Conservation (phyloP, 2,329 filamentous ascomycete genomes). For the Xylariaceae sp. region DNA sequence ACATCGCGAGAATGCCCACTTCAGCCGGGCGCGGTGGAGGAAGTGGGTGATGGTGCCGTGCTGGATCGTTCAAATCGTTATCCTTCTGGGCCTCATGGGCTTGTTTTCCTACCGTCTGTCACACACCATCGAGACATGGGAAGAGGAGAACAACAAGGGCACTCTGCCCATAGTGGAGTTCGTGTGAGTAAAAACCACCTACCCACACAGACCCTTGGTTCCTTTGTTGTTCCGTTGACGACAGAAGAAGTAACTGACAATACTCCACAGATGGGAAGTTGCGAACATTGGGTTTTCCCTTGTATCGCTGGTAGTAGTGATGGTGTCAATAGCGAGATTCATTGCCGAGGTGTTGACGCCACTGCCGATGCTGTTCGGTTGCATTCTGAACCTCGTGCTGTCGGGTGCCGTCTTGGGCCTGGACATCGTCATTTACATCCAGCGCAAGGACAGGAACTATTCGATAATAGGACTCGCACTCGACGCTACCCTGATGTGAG, state of each 20-base stretch:
- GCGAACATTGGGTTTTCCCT: constrained; percentile 48
- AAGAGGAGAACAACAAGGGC: constrained; percentile 37
- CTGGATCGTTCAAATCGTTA: constrained; percentile 45
- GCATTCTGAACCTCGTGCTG: constrained; percentile 46
- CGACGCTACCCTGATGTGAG: constrained; percentile 47
- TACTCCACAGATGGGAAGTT: constrained; percentile 44
- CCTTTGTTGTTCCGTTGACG: not conserved
- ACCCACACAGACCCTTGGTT: not conserved
- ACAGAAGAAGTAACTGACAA: not conserved
- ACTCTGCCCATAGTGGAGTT: constrained; percentile 43
- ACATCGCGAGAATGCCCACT: constrained; percentile 49
- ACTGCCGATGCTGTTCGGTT: constrained; percentile 48
- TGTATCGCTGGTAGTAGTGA: constrained; percentile 42
- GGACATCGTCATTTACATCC: constrained; percentile 47
- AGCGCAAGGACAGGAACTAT: constrained; percentile 42
- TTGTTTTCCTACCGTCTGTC: constrained; percentile 51
- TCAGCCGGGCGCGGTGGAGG: constrained; percentile 48
- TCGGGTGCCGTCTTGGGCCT: constrained; percentile 44
- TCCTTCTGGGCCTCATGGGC: constrained; percentile 44
- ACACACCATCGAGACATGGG: constrained; percentile 40
- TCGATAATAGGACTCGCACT: constrained; percentile 45
- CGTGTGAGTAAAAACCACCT: constrained; percentile 39
- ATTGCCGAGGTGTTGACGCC: constrained; percentile 49
- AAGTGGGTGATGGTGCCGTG: constrained; percentile 43
- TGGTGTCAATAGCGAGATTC: constrained; percentile 44